phyloP scores from a whole-genome alignment of 768 basidiomycete genomes.

The Mycena latifolia region DNA sequence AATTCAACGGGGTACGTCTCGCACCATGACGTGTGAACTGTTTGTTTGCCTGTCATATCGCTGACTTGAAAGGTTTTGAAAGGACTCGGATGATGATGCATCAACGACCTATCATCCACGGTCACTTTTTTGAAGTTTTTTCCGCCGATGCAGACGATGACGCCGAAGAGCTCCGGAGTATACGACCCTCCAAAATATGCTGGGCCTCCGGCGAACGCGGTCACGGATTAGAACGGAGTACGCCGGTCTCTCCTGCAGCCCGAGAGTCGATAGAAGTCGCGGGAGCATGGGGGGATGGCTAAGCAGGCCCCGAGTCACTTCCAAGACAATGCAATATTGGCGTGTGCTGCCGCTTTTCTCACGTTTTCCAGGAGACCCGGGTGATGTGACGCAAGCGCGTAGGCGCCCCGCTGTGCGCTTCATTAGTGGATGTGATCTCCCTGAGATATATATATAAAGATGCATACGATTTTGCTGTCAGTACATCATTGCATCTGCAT shows the following conservation, averaged over 20 bases:
- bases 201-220: slow-evolving; percentile 42
- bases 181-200: slow-evolving; percentile 52
- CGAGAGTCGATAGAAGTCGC: slow-evolving; percentile 41
- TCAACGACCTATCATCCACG: slow-evolving; percentile 39
- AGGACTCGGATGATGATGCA: slow-evolving; percentile 37
- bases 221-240: neutral
- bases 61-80: slow-evolving; percentile 31
- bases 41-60: slow-evolving; percentile 29
- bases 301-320: slow-evolving; percentile 31
- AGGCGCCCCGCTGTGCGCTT: neutral
- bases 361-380: slow-evolving; percentile 27
- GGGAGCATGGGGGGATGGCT: slow-evolving; percentile 39
- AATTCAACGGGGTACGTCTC: slow-evolving; percentile 49
- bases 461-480: slow-evolving; percentile 33
- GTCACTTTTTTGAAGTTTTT: slow-evolving; percentile 58
- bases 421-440: slow-evolving; percentile 30
- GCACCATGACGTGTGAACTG: slow-evolving; percentile 30
- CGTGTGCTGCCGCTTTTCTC: slow-evolving; percentile 24
- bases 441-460: slow-evolving; percentile 29
- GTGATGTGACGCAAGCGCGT: slow-evolving; percentile 23
- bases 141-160: slow-evolving; percentile 53
- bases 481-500: slow-evolving; percentile 17
- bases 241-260: slow-evolving; percentile 23
- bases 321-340: slow-evolving; percentile 4
- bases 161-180: slow-evolving; percentile 54